Evolutionary conservation across 2,329 filamentous ascomycete species (phyloP).

Genomic region (Ceratocystis lukuohia): DNA sequence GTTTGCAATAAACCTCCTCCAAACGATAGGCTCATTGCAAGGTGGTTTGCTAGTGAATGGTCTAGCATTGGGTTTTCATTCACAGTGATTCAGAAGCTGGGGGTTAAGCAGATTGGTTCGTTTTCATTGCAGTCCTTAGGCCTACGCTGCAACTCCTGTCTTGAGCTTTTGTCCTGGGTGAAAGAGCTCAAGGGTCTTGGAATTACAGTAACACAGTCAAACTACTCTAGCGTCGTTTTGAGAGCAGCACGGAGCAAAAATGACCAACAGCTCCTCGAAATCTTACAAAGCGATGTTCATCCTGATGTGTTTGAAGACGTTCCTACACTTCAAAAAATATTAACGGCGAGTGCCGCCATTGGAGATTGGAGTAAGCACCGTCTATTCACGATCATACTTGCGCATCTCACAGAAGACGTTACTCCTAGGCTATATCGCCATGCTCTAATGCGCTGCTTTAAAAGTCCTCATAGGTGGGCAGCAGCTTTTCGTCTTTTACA

Average conservation of each 20-base stretch:
- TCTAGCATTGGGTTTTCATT: constrained; percentile 61
- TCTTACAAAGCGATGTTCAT: constrained; percentile 39
- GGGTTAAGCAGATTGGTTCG: constrained; percentile 59
- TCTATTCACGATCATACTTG: constrained; percentile 33
- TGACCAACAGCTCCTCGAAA: constrained; percentile 33
- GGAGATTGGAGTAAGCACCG: constrained; percentile 31
- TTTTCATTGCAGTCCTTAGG: constrained; percentile 66
- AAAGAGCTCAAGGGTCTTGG: constrained; percentile 30
- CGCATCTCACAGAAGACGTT: constrained; percentile 21
- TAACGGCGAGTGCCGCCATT: constrained; percentile 25
- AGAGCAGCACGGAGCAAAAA: constrained; percentile 48
- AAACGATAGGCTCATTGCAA: constrained; percentile 60
- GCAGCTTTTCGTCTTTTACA: constrained; percentile 21
- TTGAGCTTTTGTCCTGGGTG: constrained; percentile 8
- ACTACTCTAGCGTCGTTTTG: constrained; percentile 52
- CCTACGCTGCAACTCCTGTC: constrained; percentile 31
- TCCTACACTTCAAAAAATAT: constrained; percentile 30
- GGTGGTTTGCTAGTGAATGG: constrained; percentile 62
- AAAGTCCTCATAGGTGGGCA: constrained; percentile 23
- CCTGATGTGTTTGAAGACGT: constrained; percentile 42
- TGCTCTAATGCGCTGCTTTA: constrained; percentile 25
- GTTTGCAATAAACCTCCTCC: constrained; percentile 22
- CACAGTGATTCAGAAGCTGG: constrained; percentile 54
- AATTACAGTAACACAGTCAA: constrained; percentile 48
- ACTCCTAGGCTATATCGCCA: constrained; percentile 20